Evolutionary conservation across 1,284 basidiomycete genomes (phyloP).

Genomic region (Cutaneotrichosporon sp.): DNA sequence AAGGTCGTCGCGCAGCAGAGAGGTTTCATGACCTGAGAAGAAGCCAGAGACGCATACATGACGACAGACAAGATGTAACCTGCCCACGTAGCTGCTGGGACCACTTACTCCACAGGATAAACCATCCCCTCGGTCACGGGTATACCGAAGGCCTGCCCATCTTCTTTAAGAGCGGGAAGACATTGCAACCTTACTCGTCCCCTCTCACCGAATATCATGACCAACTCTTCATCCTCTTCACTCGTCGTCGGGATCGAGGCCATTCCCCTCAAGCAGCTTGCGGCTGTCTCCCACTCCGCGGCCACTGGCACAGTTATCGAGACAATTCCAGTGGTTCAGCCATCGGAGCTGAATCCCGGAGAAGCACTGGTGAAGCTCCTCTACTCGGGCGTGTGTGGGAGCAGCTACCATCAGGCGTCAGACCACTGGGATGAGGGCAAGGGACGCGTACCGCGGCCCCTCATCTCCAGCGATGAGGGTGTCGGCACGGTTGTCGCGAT

Average conservation of each 20-base stretch:
- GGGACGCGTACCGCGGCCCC: slow-evolving; percentile 55
- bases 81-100: neutral
- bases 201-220: neutral
- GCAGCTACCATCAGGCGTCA: slow-evolving; percentile 3
- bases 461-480: slow-evolving; percentile 66
- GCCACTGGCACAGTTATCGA: neutral
- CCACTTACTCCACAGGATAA: neutral
- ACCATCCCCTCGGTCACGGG: neutral
- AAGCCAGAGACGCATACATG: no score
- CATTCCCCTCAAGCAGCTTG: neutral
- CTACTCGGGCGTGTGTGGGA: slow-evolving; percentile 58
- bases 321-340: neutral
- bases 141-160: neutral
- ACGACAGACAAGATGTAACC: no score
- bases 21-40: no score
- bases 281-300: neutral
- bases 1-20: no score
- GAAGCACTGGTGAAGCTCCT: slow-evolving; percentile 20
- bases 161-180: neutral
- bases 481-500: slow-evolving; percentile 68
- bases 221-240: neutral
- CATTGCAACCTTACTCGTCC: neutral
- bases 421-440: slow-evolving; percentile 13
- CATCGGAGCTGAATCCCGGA: neutral
- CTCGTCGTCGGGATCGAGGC: neutral